A percentile compares a stretch with the other conserved stretches of the same genome.
Conservation (phyloP, 2,329 filamentous ascomycete species). For the Ophiognomonia clavigignenti-juglandacearum region DNA sequence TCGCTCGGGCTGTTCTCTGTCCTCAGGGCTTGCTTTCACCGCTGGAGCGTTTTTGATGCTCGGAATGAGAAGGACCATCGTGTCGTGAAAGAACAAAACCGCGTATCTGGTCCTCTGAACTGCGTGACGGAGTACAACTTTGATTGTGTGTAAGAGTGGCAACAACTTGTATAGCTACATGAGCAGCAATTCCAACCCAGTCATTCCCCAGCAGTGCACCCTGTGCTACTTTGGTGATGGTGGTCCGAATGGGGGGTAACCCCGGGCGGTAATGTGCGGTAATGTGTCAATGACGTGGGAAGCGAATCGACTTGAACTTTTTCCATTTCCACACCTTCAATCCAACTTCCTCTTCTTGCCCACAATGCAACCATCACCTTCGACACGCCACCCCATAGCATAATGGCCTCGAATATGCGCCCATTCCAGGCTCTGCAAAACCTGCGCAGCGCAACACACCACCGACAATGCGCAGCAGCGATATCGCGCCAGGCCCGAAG, state of each 20-base stretch:
- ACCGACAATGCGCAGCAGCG: background rate
- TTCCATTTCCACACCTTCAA: background rate
- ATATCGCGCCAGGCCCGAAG: slow-evolving; percentile 1
- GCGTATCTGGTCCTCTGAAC: background rate
- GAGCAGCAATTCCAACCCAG: too few relatives aligned
- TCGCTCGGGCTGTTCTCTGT: slow-evolving; percentile 32
- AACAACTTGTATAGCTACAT: too few relatives aligned
- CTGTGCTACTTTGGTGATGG: too few relatives aligned
- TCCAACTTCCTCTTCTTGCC: slow-evolving; percentile 7
- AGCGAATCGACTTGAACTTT: slow-evolving; percentile 1
- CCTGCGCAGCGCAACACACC: background rate
- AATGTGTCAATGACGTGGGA: slow-evolving; percentile 13
- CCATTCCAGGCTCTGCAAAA: slow-evolving; percentile 2
- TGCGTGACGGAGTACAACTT: slow-evolving; percentile 10
- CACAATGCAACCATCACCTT: slow-evolving; percentile 4
- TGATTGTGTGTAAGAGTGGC: too few relatives aligned
- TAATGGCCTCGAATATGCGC: slow-evolving; percentile 9
- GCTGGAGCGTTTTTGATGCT: slow-evolving; percentile 40
- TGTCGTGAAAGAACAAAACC: slow-evolving; percentile 17
- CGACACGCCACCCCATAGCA: background rate
- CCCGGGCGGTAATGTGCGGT: too few relatives aligned
- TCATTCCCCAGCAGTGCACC: too few relatives aligned
- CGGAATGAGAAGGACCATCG: slow-evolving; percentile 37
- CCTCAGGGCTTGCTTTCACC: slow-evolving; percentile 35
- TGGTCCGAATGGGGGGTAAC: too few relatives aligned